Evolutionary conservation across 2,329 filamentous ascomycete species (phyloP), one percentile per base, ranked within the genome.

Genomic region (Dactylonectria macrodidyma): DNA sequence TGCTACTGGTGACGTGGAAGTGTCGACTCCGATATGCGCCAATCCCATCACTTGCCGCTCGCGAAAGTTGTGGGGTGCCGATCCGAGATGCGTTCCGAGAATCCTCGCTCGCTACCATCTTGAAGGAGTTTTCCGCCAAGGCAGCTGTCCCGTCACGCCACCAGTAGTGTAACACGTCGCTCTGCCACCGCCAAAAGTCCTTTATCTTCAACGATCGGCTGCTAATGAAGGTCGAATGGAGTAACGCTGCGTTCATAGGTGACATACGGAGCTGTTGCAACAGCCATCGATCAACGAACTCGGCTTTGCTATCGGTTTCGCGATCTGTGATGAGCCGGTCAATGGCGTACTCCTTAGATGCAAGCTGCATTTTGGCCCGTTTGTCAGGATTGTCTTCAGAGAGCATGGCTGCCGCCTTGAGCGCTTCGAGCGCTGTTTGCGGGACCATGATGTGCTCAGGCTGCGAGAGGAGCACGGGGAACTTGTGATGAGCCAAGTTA

Each of bases 231-330:
- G 73, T 77, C 8, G 73, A 74, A 66, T 84, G 82, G 8, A 88
- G 78, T 2, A 84, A 73, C 62, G 83, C 77, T 1, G 79, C 84
- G 66, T 86, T 83, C 62, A 87, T 73, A 0, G 84, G 79, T 3
- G 84, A 86, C 14, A 80, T 78, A 41, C 85, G 82, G 47, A 89
- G 79, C 48, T 84, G 83, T 55, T 88, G 84, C 12, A 89, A 79
- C 3, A 89, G 77, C 87, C 87, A 89, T 47, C 85, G 80, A 69
- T 81, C 80, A 71, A 89, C 82, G 63, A 82, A 86, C 57, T 87
- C 83, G 1, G 76, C 77, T 68, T 83, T 85, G 70, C 81, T 80
- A 3, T 80, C 81, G 2, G 74, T 72, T 11, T 79, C 73, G 3
- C 77, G 72, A 3, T 82, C 81, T 26, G 70, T 71, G 56, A 87